A percentile compares a stretch with the other conserved stretches of the same genome.
Evolutionary conservation across 352 stramenopile species (phyloP).

Genomic region (Pythium volutum): DNA sequence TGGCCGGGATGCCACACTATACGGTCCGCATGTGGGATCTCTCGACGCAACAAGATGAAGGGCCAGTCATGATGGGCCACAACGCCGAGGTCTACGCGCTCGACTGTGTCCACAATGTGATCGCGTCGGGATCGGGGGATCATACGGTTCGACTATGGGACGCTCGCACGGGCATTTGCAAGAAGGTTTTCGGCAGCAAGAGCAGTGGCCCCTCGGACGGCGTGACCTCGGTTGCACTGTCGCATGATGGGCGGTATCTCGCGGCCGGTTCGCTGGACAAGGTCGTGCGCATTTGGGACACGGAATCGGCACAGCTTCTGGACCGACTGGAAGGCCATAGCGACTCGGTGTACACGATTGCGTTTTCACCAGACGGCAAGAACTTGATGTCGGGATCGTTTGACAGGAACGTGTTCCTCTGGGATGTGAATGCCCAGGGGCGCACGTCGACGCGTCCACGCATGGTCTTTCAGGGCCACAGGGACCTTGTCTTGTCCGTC

Average conservation of each 20-base stretch:
- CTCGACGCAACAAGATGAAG: conserved; percentile 73
- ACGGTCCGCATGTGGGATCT: conserved; percentile 88
- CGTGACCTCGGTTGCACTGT: conserved; percentile 81
- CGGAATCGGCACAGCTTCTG: conserved; percentile 70
- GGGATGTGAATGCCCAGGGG: conserved; percentile 76
- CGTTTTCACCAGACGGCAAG: conserved; percentile 84
- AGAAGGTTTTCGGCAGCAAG: conserved; percentile 82
- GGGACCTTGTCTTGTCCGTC: conserved; percentile 87
- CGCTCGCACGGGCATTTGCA: conserved; percentile 73
- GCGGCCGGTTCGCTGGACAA: conserved; percentile 82
- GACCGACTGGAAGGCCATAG: conserved; percentile 81
- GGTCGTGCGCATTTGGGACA: conserved; percentile 86
- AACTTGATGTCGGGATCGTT: conserved; percentile 84
- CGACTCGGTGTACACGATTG: conserved; percentile 86
- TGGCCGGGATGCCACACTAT: conserved; percentile 86
- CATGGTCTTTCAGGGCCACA: conserved; percentile 87
- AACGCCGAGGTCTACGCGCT: conserved; percentile 86
- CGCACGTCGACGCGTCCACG: conserved; percentile 75
- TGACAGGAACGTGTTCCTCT: conserved; percentile 85
- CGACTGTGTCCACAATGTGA: conserved; percentile 83
- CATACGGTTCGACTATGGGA: conserved; percentile 84
- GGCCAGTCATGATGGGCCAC: conserved; percentile 74
- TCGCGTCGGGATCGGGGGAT: conserved; percentile 79
- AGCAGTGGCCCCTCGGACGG: conserved; percentile 74
- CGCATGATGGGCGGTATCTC: conserved; percentile 70